Base-by-base conservation (phyloP, 805 yeast genomes). In the Wickerhamomyces mucosus region DNA sequence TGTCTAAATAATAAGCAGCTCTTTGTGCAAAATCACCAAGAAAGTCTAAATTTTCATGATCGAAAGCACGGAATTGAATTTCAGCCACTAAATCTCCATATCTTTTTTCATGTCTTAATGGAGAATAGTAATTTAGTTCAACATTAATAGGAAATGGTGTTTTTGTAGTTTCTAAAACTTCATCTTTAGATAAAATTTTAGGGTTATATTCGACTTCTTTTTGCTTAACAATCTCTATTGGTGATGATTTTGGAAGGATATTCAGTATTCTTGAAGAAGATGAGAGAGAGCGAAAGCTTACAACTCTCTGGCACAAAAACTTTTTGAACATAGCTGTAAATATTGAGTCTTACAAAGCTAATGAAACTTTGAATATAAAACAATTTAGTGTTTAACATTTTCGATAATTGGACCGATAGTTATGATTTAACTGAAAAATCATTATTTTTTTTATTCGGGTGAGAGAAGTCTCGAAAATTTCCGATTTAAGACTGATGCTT, bases 1-100 rank as follows among this genome's bases (percentile, higher is more conserved):
- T 76, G 7, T 94, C 89, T 45, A 92, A 61, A 57, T 82, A 92
- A 54, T 72, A 92, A 0, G 95, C 97, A 0, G 86, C 85, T 58
- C 98, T 74, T 34, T 81, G 63, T 4, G 92, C 83, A 56, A 92
- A 92, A 56, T 89, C 94, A 18, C 82, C 66, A 40, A 77, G 78
- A 41, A 88, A 71, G 28, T 79, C 81, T 39, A 89, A 55, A 46
- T 77, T 79, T 37, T 73, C 73, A 33, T 72, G 67, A 37, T 78
- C 81, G 53, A 71, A 80, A 8, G 89, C 78, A 42, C 80, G 72
- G 44, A 89, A 66, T 28, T 73, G 74, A 26, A 89, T 50, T 39
- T 74, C 80, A n/a, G 94, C 94, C 15, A 79, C 86, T 36, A 75
- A 61, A 51, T 83, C 75, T 4, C 92, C 88, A 45, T 82, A 71